Conservation (phyloP, 495 filamentous ascomycete species). For the Pseudoneurospora amorphoporcata region DNA sequence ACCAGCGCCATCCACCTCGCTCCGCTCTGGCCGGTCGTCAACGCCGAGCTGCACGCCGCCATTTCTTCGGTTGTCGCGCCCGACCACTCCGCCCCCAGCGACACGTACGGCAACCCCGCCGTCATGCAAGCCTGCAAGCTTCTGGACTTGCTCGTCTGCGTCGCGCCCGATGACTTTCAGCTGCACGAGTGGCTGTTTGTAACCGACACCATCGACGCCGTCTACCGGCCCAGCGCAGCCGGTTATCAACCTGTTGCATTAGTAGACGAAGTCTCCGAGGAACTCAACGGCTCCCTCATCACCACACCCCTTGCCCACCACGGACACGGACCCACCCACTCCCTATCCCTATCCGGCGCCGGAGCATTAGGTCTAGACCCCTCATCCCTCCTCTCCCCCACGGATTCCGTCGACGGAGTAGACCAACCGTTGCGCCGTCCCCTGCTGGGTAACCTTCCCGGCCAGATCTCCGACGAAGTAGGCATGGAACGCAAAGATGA, state of each 20-base stretch:
- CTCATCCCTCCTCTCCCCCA: background rate
- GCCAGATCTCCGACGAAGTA: conserved; percentile 40
- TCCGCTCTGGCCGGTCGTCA: conserved; percentile 81
- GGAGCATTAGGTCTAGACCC: background rate
- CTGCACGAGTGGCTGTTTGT: conserved; percentile 93
- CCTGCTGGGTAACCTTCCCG: conserved; percentile 30
- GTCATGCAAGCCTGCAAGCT: conserved; percentile 89
- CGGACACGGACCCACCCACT: background rate
- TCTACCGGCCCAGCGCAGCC: conserved; percentile 59
- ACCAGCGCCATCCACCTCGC: conserved; percentile 68
- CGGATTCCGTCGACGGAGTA: background rate
- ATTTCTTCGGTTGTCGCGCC: conserved; percentile 65
- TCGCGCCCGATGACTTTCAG: conserved; percentile 91
- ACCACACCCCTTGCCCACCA: background rate
- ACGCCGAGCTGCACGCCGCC: conserved; percentile 73
- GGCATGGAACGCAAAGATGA: conserved; percentile 51
- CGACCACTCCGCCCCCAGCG: conserved; percentile 47
- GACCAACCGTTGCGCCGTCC: conserved; percentile 23
- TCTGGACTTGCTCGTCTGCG: conserved; percentile 71
- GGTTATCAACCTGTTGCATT: conserved; percentile 64
- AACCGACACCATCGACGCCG: conserved; percentile 92
- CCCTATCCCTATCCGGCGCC: background rate
- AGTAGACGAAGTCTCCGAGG: conserved; percentile 77
- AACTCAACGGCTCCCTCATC: conserved; percentile 38
- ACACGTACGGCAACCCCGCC: conserved; percentile 62